Percentiles rank a stretch among this genome's conserved stretches.
These are phyloP conservation scores for Brachypodium distachyon DNA, from an alignment of 202 grass and related monocot genomes.

Conservation along the genomic window DNA sequence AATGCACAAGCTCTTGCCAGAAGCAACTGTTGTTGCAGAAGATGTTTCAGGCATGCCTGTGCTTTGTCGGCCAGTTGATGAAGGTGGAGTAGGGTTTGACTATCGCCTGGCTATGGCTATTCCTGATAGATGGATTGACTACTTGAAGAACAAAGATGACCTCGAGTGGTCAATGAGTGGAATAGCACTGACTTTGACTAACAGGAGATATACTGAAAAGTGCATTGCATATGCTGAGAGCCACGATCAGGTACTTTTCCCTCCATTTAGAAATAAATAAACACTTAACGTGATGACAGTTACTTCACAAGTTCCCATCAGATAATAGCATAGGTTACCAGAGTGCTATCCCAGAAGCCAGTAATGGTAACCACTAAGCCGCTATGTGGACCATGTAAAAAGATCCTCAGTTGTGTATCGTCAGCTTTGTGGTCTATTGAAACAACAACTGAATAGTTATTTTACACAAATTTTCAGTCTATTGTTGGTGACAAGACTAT, in stretches of 20 bases:
- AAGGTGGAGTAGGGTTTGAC: slow-evolving; percentile 95
- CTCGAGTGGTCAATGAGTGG: slow-evolving; percentile 68
- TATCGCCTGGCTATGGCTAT: slow-evolving; percentile 95
- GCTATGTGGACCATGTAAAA: not conserved
- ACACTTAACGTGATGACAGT: not conserved
- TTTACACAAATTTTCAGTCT: slow-evolving; percentile 44
- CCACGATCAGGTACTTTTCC: slow-evolving; percentile 82
- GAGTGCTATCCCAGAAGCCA: not conserved
- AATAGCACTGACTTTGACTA: slow-evolving; percentile 69
- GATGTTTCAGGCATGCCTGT: slow-evolving; percentile 99
- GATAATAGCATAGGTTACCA: not conserved
- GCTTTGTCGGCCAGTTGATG: slow-evolving; percentile 65
- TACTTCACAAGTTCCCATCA: not conserved
- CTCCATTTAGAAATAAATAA: not conserved
- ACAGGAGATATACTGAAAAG: slow-evolving; percentile 91
- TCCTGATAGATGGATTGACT: slow-evolving; percentile 95
- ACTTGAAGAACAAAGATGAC: slow-evolving; percentile 85
- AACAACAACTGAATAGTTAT: not conserved
- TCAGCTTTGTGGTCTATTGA: not conserved
- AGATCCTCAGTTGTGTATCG: not conserved
- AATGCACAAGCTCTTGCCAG: slow-evolving; percentile 67
- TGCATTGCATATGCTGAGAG: slow-evolving; percentile 92
- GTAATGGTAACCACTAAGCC: not conserved
- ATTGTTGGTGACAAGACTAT: slow-evolving; percentile 97
- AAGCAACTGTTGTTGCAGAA: slow-evolving; percentile 77